Base-by-base conservation (phyloP, 2,329 filamentous ascomycete species). In the Albifimbria verrucaria region DNA sequence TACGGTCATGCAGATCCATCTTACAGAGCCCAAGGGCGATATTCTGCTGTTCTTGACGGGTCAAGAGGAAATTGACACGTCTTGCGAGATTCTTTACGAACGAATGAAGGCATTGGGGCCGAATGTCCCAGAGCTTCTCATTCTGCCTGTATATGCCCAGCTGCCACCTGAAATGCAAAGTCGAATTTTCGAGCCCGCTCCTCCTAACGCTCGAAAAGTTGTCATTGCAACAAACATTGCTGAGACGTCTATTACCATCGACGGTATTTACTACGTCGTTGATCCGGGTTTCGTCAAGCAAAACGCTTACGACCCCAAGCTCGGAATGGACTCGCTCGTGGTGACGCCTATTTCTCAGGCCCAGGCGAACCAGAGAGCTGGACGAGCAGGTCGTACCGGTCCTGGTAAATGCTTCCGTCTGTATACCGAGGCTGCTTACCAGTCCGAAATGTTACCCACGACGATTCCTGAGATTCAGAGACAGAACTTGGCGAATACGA, bases 171-270 rank as follows among this genome's bases (percentile, higher is more conserved):
- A 99, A 69, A 92, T 96, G 77, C 93, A 97, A 66, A 94, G 88
- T 62, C 84, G 84, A 53, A 97, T 99, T 57, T 99, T 99, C 66
- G 94, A 99, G 25, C 92, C 93, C 2, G 90, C 94, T 0, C 91
- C 93, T 0, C 80, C 87, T 1, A 93, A 93, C 17, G 86, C 83
- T 51, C 83, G 94, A 52, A 99, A 99, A 71, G 92, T 97, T 2
- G 91, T 99, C 54, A 96, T 99, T 66, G 94, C 94, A 2, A 99
- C 94, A 32, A 99, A 99, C 63, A 99, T 99, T 65, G 94, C 94
- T 1, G 94, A 99, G 68, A 99, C 94, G 0, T 96, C 91, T 51
- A 94, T 99, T 65, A 99, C 94, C 0, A 97, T 99, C 59, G 94
- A 99, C 67, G 89, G 93, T 48, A 96, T 99, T 59, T 97, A 93